A percentile compares a stretch with the other conserved stretches of the same genome.
Conservation (phyloP, 805 yeast species). For the Saccharomycopsis sp. region DNA sequence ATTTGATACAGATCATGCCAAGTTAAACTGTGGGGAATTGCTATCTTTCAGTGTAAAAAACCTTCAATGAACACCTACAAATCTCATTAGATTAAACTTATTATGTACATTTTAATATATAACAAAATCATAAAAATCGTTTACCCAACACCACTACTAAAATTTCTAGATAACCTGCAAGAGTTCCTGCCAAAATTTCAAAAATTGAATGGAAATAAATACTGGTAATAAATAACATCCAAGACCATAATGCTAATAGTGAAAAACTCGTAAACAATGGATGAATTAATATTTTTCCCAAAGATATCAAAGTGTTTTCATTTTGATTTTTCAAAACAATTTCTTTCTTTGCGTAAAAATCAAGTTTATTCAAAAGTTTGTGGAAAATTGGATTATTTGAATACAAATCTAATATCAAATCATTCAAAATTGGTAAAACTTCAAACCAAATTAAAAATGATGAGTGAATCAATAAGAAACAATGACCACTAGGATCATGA, state of each 20-base stretch:
- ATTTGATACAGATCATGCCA: too few relatives aligned
- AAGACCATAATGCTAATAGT: slow-evolving; percentile 78
- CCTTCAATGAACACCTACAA: too few relatives aligned
- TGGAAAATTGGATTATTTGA: too few relatives aligned
- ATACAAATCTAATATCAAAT: slow-evolving; percentile 26
- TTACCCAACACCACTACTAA: too few relatives aligned
- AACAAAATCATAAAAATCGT: too few relatives aligned
- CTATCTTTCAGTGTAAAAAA: too few relatives aligned
- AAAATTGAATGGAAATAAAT: slow-evolving; percentile 65
- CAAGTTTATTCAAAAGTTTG: too few relatives aligned
- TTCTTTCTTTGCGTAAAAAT: too few relatives aligned
- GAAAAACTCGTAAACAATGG: slow-evolving; percentile 23
- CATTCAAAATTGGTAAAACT: slow-evolving; percentile 29
- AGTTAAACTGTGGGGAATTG: too few relatives aligned
- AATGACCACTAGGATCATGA: slow-evolving; percentile 94
- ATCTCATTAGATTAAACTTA: too few relatives aligned
- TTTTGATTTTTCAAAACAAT: too few relatives aligned
- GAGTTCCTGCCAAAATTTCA: slow-evolving; percentile 12
- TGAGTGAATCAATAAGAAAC: slow-evolving; percentile 63
- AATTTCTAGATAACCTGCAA: slow-evolving; percentile 15
- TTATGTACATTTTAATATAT: too few relatives aligned
- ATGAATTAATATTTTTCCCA: slow-evolving; percentile 7
- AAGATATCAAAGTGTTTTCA: not conserved
- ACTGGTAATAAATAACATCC: slow-evolving; percentile 80
- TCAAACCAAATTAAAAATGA: slow-evolving; percentile 61